Evolutionary conservation across 805 yeast genomes (phyloP).

Genomic region (Myxozyma geophila): DNA sequence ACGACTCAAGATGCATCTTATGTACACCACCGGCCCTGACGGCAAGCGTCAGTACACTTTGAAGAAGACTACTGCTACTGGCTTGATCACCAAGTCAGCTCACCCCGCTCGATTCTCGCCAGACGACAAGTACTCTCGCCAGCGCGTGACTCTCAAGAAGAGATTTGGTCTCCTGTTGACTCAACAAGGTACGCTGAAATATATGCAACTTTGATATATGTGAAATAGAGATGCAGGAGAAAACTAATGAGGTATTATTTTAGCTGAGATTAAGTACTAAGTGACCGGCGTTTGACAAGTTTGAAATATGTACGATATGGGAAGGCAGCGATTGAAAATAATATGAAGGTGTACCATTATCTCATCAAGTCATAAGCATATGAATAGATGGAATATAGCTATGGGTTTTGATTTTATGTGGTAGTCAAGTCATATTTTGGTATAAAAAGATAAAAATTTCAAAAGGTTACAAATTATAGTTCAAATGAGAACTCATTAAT

Average conservation of each 20-base stretch:
- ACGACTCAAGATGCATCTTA: slow-evolving; percentile 79
- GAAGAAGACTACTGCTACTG: slow-evolving; percentile 75
- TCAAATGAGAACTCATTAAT: too few species aligned
- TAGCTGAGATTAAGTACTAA: slow-evolving; percentile 25
- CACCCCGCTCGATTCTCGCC: slow-evolving; percentile 99
- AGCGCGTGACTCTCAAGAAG: slow-evolving; percentile 96
- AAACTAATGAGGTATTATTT: not conserved
- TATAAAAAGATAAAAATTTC: too few species aligned
- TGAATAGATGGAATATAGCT: not conserved
- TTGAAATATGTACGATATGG: slow-evolving; percentile 13
- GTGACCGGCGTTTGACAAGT: not conserved
- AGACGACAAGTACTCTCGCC: slow-evolving; percentile 98
- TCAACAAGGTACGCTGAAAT: slow-evolving; percentile 53
- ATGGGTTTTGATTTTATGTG: too few species aligned
- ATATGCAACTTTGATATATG: not conserved
- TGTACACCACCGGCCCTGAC: slow-evolving; percentile 93
- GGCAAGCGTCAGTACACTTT: slow-evolving; percentile 96
- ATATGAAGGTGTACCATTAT: not conserved
- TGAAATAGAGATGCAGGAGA: not conserved
- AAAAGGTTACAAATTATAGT: too few species aligned
- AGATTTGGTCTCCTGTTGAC: slow-evolving; percentile 88
- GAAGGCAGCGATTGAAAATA: not conserved
- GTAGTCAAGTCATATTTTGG: too few species aligned
- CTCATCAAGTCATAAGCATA: not conserved
- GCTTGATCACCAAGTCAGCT: slow-evolving; percentile 97